Conservation (phyloP, 768 basidiomycete genomes). For the Daedaleopsis nitida region DNA sequence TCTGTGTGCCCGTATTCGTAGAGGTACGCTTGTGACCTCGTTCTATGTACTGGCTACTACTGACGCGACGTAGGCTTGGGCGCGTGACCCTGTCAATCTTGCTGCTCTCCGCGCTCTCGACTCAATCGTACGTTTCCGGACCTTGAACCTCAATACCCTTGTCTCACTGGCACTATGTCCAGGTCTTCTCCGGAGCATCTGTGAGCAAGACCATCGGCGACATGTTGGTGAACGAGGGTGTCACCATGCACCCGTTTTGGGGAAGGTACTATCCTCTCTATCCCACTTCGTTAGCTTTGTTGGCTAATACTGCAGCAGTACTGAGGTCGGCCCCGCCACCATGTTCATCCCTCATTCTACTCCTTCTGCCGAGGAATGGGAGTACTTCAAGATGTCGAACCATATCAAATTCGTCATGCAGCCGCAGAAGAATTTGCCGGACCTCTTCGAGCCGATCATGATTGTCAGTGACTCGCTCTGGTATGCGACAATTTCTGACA, state of each 20-base stretch:
- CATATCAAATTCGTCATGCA: constrained; percentile 7
- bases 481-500: no score
- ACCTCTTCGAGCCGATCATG: constrained; percentile 15
- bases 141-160: no score
- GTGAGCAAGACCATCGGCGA: constrained; percentile 8
- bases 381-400: constrained; percentile 21
- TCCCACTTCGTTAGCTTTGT: no score
- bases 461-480: neutral
- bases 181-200: constrained; percentile 8
- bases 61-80: constrained; percentile 5
- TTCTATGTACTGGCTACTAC: no score
- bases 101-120: constrained; percentile 5
- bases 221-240: neutral
- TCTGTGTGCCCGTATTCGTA: constrained; percentile 16
- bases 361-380: constrained; percentile 15
- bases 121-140: constrained; percentile 5
- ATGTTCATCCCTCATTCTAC: constrained; percentile 13
- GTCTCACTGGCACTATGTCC: no score
- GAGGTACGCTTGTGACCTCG: constrained; percentile 2
- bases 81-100: constrained; percentile 4
- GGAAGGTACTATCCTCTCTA: neutral
- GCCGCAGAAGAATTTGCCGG: constrained; percentile 2
- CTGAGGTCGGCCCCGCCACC: constrained; percentile 14
- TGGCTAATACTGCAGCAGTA: neutral
- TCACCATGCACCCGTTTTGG: constrained; percentile 6